A percentile compares a stretch with the other conserved stretches of the same genome.
These are phyloP conservation scores for Cystofilobasidium ferigula DNA, from an alignment of 768 basidiomycete species.

Conservation along the genomic window DNA sequence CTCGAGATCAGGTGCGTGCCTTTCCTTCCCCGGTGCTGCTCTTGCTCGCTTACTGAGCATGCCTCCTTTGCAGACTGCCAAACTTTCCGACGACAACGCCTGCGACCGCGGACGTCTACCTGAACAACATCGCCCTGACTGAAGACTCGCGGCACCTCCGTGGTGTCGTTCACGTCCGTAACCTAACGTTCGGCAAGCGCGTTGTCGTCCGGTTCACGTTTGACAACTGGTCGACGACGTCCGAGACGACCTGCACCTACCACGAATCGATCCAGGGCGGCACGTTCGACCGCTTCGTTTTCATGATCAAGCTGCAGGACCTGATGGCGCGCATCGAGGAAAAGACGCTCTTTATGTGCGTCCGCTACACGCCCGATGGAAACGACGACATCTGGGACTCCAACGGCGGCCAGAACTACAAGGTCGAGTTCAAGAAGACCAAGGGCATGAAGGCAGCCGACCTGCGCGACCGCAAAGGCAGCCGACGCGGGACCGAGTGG, in stretches of 20 bases:
- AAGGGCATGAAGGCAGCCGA: slow-evolving; percentile 8
- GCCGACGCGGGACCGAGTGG: slow-evolving; percentile 15
- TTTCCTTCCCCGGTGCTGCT: slow-evolving; percentile 1
- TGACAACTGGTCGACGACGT: slow-evolving; percentile 91
- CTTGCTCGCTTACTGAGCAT: background rate
- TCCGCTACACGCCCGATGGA: slow-evolving; percentile 54
- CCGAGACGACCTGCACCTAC: slow-evolving; percentile 74
- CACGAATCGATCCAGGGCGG: slow-evolving; percentile 41
- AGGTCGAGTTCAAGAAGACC: slow-evolving; percentile 53
- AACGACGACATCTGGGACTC: slow-evolving; percentile 80
- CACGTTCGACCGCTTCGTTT: slow-evolving; percentile 62
- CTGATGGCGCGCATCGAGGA: slow-evolving; percentile 64
- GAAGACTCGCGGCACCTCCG: slow-evolving; percentile 46
- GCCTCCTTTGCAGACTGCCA: slow-evolving; percentile 34
- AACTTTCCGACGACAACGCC: slow-evolving; percentile 16
- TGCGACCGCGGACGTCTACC: slow-evolving; percentile 39
- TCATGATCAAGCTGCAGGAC: slow-evolving; percentile 64
- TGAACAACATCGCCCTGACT: slow-evolving; percentile 41
- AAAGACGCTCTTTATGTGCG: slow-evolving; percentile 67
- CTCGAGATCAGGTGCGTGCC: slow-evolving; percentile 29
- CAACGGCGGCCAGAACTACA: slow-evolving; percentile 68
- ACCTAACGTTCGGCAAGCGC: slow-evolving; percentile 77
- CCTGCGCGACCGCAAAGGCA: slow-evolving; percentile 10
- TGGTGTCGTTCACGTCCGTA: slow-evolving; percentile 67
- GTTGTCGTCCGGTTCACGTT: slow-evolving; percentile 83